These are phyloP conservation scores for Fraxinus anomala DNA, from an alignment of 257 asterid species.

Conservation along the genomic window DNA sequence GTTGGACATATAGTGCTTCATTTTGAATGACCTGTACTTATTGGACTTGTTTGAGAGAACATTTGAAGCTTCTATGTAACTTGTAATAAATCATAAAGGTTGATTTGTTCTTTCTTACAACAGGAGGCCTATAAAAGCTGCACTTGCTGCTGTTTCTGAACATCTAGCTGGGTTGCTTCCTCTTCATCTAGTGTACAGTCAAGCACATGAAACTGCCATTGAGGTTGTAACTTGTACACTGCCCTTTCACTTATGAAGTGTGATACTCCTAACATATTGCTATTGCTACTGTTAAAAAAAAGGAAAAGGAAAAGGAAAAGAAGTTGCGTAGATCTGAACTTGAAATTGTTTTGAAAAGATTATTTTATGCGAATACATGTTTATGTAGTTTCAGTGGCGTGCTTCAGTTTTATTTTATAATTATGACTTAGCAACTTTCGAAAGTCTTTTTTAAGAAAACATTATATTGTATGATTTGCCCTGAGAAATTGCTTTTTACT, in stretches of 20 bases:
- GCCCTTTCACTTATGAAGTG: slow-evolving; percentile 12
- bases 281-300: not conserved
- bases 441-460: not conserved
- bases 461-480: not conserved
- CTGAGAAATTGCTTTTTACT: slow-evolving; percentile 4
- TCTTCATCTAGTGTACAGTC: slow-evolving; percentile 96
- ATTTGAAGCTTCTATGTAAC: slow-evolving; percentile 12
- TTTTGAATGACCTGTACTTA: slow-evolving; percentile 7
- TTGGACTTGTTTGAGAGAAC: not conserved
- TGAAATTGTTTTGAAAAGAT: slow-evolving; percentile 2
- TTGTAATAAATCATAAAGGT: slow-evolving; percentile 25
- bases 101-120: slow-evolving; percentile 27
- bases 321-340: not conserved
- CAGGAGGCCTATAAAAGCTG: slow-evolving; percentile 97
- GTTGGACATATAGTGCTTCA: slow-evolving; percentile 17
- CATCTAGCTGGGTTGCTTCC: slow-evolving; percentile 96
- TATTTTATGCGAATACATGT: not conserved
- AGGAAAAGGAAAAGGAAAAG: not conserved
- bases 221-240: slow-evolving; percentile 55
- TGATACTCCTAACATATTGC: slow-evolving; percentile 22
- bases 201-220: slow-evolving; percentile 89
- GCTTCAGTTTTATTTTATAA: not conserved
- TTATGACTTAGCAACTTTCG: not conserved
- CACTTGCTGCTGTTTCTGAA: slow-evolving; percentile 89
- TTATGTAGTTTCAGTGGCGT: not conserved